Evolutionary conservation across 306 rosid species (phyloP).

Genomic region (Mimosa bimucronata): DNA sequence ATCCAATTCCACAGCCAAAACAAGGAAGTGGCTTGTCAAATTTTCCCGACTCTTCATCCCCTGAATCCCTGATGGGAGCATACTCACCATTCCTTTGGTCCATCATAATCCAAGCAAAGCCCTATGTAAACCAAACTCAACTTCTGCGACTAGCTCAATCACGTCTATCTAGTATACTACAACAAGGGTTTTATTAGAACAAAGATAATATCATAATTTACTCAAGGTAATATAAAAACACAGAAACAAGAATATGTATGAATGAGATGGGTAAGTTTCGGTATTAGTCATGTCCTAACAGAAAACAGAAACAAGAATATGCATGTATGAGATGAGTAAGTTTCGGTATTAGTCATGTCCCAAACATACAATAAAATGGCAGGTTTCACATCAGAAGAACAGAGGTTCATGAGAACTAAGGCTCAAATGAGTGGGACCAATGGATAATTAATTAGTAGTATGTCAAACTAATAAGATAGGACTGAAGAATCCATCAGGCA

Average conservation of each 20-base stretch:
- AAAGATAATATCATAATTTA: conserved; percentile 26
- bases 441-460: neutral
- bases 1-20: conserved; percentile 65
- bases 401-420: neutral
- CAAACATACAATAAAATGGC: neutral
- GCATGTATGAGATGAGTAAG: neutral
- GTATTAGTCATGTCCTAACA: neutral
- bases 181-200: neutral
- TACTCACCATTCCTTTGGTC: conserved; percentile 39
- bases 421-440: neutral
- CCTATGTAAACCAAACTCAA: conserved; percentile 42
- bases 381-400: neutral
- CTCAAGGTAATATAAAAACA: neutral
- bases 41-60: conserved; percentile 48
- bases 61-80: conserved; percentile 42
- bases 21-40: conserved; percentile 67
- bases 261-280: no score
- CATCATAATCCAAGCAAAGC: conserved; percentile 45
- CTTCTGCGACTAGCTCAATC: conserved; percentile 30
- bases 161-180: conserved; percentile 1
- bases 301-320: neutral
- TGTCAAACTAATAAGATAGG: neutral
- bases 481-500: neutral
- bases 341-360: neutral
- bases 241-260: neutral